A percentile compares a stretch with the other conserved stretches of the same genome.
Evolutionary conservation across 306 rosid species (phyloP).

Genomic region (Inga laurina): DNA sequence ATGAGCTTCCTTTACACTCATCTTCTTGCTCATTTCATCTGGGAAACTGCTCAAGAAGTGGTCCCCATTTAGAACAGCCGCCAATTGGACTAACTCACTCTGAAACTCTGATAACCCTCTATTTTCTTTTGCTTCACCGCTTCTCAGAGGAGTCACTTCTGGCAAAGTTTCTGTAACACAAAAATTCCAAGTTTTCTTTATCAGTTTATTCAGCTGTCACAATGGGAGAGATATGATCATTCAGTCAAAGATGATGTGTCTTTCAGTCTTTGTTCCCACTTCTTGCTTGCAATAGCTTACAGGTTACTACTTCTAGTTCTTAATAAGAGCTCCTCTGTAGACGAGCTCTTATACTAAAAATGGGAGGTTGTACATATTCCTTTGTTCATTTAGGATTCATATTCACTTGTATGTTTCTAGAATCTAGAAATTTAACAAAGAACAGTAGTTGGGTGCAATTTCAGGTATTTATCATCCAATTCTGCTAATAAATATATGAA

Average conservation of each 20-base stretch:
- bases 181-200: neutral
- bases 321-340: too few relatives aligned
- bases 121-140: conserved; percentile 71
- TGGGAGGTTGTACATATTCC: neutral
- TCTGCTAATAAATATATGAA: neutral
- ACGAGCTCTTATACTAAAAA: too few relatives aligned
- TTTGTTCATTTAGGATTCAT: neutral
- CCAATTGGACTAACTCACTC: conserved; percentile 87
- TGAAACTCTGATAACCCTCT: conserved; percentile 73
- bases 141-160: conserved; percentile 76
- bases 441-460: too few relatives aligned
- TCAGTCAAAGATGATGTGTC: neutral
- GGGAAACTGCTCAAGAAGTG: conserved; percentile 92
- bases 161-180: conserved; percentile 74
- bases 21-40: conserved; percentile 69
- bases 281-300: neutral
- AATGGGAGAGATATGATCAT: neutral
- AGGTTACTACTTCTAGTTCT: too few relatives aligned
- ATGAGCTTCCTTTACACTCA: conserved; percentile 85
- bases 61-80: conserved; percentile 90
- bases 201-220: conserved; percentile 5
- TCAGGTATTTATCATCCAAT: neutral
- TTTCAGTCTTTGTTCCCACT: neutral
- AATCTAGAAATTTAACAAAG: neutral
- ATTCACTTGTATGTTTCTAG: neutral